Evolutionary conservation across 2,329 filamentous ascomycete species (phyloP), one percentile per base, ranked within the genome.

Genomic region (Tolypocladium nubicola): DNA sequence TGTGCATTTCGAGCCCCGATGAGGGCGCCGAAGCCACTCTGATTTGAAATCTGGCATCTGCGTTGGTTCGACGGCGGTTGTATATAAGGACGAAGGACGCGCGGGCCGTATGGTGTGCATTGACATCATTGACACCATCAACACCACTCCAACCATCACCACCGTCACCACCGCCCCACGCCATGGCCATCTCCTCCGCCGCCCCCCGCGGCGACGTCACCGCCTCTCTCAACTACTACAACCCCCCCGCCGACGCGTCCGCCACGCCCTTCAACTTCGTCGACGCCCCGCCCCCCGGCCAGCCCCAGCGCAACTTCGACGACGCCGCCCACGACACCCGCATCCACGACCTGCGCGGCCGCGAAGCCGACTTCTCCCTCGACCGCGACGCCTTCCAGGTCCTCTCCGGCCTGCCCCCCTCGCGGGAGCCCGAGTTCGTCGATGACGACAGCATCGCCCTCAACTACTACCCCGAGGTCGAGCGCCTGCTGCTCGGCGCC

Each of bases 391-490:
- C 89, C 61, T 96, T 96, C 76, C 77, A 83, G 58, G 75, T 88
- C 23, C 70, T 90, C 53, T 74, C 76, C 14, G 72, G 78, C 63
- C 72, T 90, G 1, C 75, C 84, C 0, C 78, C 81, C 1, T 79
- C 80, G 2, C 59, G 53, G 10, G 69, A 71, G 49, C 7, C 57
- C 6, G 79, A 82, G 45, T 95, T 93, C 70, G 71, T 71, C 4
- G 83, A 89, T 68, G 87, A 91, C 65, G 81, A 78, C 13, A 82
- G 81, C 59, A 89, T 97, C 71, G 74, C 81, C 66, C 65, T 73
- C 1, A 79, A 84, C 56, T 97, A 96, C 77, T 97, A 97, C 75
- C 87, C 90, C 0, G 90, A 96, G 68, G 82, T 96, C 10, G 87
- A 92, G 72, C 70, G 79, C 53, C 75, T 96, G 33, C 75, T 97